Evolutionary conservation across 2,329 filamentous ascomycete species (phyloP), one percentile per base, ranked within the genome.

Genomic region (Tolypocladium nubicola): DNA sequence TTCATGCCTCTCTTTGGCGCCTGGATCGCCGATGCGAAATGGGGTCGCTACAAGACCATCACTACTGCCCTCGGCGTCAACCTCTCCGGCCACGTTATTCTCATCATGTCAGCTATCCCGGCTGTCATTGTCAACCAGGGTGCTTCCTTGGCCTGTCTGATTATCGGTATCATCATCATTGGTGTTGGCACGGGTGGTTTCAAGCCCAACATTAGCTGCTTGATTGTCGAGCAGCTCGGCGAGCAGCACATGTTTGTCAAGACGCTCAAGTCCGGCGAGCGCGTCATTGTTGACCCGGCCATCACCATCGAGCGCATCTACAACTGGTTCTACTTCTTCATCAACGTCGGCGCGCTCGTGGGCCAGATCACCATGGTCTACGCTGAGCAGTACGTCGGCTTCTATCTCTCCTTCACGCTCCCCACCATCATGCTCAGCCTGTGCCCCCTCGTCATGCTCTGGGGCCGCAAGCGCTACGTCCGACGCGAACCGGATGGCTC

Each of bases 141-240:
- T 19, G 75, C 76, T 13, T 76, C 85, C 0, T 80, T 89, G 52
- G 85, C 76, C 1, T 84, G 81, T 54, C 87, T 90, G 64, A 79
- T 90, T 65, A 81, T 90, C 67, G 87, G 86, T 19, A 72, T 79
- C 35, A 65, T 79, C 41, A 66, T 66, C 33, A 74, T 80, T 41
- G 77, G 77, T 62, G 70, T 89, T 30, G 88, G 88, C 47, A 89
- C 87, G 1, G 88, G 88, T 60, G 86, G 88, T 65, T 90, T 92
- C 81, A 93, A 92, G 76, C 82, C 86, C 61, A 92, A 92, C 67
- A 87, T 92, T 47, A 84, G 85, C 0, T 85, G 86, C 0, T 74
- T 89, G 23, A 81, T 90, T 56, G 86, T 85, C 26, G 87, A 90
- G 65, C 86, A 90, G 70, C 85, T 86, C 68, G 77, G 75, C 39